Conservation (phyloP, 2,329 filamentous ascomycete species). For the Verticillium nonalfalfae region DNA sequence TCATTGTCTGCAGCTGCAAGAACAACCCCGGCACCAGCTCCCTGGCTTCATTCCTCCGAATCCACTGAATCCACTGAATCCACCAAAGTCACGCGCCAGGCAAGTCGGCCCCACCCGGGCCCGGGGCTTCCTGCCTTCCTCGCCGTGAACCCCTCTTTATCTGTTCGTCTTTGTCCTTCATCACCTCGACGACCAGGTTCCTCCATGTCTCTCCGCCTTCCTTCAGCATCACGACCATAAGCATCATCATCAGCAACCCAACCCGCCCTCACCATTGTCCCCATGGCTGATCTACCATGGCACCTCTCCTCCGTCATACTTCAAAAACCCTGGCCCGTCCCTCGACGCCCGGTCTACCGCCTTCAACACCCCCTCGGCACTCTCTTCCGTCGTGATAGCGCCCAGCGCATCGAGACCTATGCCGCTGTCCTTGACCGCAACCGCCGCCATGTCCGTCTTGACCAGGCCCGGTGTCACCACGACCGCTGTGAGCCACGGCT, state of each 20-base stretch:
- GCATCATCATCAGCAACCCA: background rate
- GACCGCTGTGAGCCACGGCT: slow-evolving; percentile 16
- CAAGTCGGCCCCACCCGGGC: background rate
- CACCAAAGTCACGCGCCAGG: background rate
- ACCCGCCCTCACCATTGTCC: too few species aligned
- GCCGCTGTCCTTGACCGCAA: background rate
- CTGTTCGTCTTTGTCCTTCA: too few species aligned
- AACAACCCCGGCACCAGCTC: background rate
- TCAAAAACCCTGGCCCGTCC: background rate
- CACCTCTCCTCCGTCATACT: background rate
- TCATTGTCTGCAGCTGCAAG: background rate
- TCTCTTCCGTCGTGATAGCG: slow-evolving; percentile 11
- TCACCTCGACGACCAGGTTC: background rate
- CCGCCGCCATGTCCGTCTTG: slow-evolving; percentile 5
- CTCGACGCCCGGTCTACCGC: background rate
- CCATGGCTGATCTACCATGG: background rate
- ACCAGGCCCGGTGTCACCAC: slow-evolving; percentile 11
- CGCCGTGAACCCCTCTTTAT: background rate
- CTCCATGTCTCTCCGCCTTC: background rate
- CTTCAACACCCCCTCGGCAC: background rate
- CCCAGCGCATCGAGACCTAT: slow-evolving; percentile 3
- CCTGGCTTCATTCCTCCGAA: background rate
- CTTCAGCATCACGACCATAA: too few species aligned
- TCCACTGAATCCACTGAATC: too few species aligned
- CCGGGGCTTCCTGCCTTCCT: background rate